Percentiles rank a stretch among this genome's conserved stretches.
These are phyloP conservation scores for Berkeleyomyces rouxiae DNA, from an alignment of 2,329 filamentous ascomycete genomes.

Conservation along the genomic window DNA sequence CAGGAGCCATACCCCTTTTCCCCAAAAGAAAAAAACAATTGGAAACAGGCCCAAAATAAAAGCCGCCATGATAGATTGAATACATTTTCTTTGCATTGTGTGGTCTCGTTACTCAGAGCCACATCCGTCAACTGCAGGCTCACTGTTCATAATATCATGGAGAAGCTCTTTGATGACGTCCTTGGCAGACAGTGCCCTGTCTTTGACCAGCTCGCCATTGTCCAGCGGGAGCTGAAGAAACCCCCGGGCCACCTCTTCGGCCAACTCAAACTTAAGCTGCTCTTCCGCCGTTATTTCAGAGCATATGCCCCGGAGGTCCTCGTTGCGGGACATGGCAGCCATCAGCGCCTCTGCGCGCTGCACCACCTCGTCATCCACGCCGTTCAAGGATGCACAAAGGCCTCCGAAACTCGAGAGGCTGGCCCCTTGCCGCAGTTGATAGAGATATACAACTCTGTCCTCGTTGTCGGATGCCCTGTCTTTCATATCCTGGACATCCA, in stretches of 20 bases:
- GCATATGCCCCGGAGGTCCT: slow-evolving; percentile 61
- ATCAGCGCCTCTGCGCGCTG: slow-evolving; percentile 60
- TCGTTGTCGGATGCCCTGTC: slow-evolving; percentile 36
- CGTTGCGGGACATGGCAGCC: slow-evolving; percentile 48
- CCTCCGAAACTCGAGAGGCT: slow-evolving; percentile 73
- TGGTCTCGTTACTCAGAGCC: not conserved
- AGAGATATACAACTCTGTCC: slow-evolving; percentile 57
- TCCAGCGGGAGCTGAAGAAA: slow-evolving; percentile 28
- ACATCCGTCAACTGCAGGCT: not conserved
- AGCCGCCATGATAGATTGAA: not conserved
- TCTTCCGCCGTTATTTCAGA: slow-evolving; percentile 52
- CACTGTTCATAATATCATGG: not conserved
- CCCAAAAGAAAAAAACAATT: not conserved
- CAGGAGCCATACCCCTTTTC: too few relatives aligned
- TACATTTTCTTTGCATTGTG: not conserved
- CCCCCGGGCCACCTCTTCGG: slow-evolving; percentile 41
- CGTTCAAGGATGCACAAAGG: slow-evolving; percentile 73
- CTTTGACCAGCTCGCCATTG: not conserved
- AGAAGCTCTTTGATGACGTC: slow-evolving; percentile 7
- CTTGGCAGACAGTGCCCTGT: slow-evolving; percentile 4
- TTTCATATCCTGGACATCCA: slow-evolving; percentile 43
- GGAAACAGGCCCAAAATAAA: too few relatives aligned
- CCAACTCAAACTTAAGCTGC: slow-evolving; percentile 46
- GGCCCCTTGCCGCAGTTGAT: slow-evolving; percentile 48
- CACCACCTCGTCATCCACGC: slow-evolving; percentile 56